These are phyloP conservation scores for Panus rudis DNA, from an alignment of 768 basidiomycete species.

Conservation along the genomic window DNA sequence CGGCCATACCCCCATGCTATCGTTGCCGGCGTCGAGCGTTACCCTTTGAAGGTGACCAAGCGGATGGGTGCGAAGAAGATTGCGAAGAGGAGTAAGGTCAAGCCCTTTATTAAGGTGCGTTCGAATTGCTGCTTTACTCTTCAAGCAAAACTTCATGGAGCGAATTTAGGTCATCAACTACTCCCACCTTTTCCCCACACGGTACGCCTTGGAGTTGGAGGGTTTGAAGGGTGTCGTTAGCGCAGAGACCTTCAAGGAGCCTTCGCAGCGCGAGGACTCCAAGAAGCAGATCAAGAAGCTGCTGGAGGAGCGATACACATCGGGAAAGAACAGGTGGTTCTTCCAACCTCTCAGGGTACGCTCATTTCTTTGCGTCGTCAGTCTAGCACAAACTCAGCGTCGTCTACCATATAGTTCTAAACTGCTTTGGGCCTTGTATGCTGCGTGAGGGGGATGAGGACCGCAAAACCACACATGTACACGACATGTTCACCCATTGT, in stretches of 20 bases:
- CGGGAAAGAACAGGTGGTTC: conserved; percentile 98
- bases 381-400: neutral
- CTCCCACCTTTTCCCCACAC: conserved; percentile 98
- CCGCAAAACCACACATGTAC: conserved; percentile 34
- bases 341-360: conserved; percentile 77
- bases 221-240: conserved; percentile 81
- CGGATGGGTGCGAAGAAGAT: conserved; percentile 97
- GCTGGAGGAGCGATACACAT: conserved; percentile 89
- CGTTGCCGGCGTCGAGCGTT: conserved; percentile 96
- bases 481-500: conserved; percentile 21
- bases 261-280: conserved; percentile 86
- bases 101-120: conserved; percentile 98
- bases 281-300: conserved; percentile 97
- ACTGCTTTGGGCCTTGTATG: conserved; percentile 4
- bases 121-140: neutral
- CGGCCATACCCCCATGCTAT: conserved; percentile 96
- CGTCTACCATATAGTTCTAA: conserved; percentile 25
- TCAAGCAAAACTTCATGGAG: neutral
- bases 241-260: conserved; percentile 95
- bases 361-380: conserved; percentile 15
- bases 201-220: conserved; percentile 96
- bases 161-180: conserved; percentile 82
- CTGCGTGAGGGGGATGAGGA: conserved; percentile 7
- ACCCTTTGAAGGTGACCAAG: conserved; percentile 95
- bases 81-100: conserved; percentile 89